These are phyloP conservation scores for Xylariaceae sp. DNA, from an alignment of 2,329 filamentous ascomycete genomes.

Conservation along the genomic window DNA sequence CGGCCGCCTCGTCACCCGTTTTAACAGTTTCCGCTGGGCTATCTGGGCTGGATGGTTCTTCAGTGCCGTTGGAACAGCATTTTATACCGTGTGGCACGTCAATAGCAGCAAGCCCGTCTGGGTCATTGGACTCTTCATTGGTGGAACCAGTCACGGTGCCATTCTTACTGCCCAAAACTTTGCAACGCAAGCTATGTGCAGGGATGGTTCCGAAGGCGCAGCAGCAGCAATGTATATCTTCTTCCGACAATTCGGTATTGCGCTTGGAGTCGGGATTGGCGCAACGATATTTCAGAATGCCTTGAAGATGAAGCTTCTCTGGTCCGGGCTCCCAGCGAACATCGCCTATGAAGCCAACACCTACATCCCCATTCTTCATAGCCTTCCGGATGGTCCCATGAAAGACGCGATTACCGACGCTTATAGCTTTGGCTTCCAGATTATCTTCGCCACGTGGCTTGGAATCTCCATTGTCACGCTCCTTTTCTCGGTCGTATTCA, in stretches of 20 bases:
- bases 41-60: slow-evolving; percentile 35
- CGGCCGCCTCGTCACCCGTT: slow-evolving; percentile 26
- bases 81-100: slow-evolving; percentile 7
- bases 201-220: slow-evolving; percentile 30
- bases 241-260: slow-evolving; percentile 35
- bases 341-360: slow-evolving; percentile 10
- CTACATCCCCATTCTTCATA: slow-evolving; percentile 13
- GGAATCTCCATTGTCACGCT: slow-evolving; percentile 11
- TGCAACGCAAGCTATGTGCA: slow-evolving; percentile 34
- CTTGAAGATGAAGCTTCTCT: slow-evolving; percentile 28
- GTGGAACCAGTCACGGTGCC: slow-evolving; percentile 34
- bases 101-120: slow-evolving; percentile 27
- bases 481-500: slow-evolving; percentile 8
- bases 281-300: slow-evolving; percentile 39
- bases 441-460: slow-evolving; percentile 8
- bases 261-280: slow-evolving; percentile 36
- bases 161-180: slow-evolving; percentile 35
- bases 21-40: slow-evolving; percentile 35
- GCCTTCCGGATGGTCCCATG: neutral
- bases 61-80: neutral
- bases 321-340: slow-evolving; percentile 22
- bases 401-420: slow-evolving; percentile 7
- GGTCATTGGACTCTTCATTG: slow-evolving; percentile 31
- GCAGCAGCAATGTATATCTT: slow-evolving; percentile 39
- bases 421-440: slow-evolving; percentile 14